Conservation (phyloP, 208 protist species). For the Wallacemonas sp. region DNA sequence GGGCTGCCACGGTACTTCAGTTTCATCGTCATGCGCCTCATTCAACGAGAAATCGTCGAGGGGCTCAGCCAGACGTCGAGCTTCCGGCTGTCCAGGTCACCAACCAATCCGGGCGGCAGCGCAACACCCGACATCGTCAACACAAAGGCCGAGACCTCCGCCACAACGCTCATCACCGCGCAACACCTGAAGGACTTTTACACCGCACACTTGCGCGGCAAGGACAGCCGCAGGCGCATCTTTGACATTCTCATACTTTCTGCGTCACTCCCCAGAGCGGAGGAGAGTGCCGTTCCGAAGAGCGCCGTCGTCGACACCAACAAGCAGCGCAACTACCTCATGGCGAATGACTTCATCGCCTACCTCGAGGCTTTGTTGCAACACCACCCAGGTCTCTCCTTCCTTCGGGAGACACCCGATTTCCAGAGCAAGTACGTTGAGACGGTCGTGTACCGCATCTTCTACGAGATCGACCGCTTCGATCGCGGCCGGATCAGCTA, state of each 20-base stretch:
- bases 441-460: slow-evolving; percentile 95
- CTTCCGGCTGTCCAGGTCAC: slow-evolving; percentile 4
- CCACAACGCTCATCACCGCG: slow-evolving; percentile 37
- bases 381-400: slow-evolving; percentile 92
- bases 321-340: slow-evolving; percentile 36
- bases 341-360: slow-evolving; percentile 73
- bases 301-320: neutral
- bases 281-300: neutral
- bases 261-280: slow-evolving; percentile 19
- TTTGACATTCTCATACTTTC: slow-evolving; percentile 85
- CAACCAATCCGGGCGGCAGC: neutral
- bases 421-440: slow-evolving; percentile 95
- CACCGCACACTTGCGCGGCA: slow-evolving; percentile 62
- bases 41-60: slow-evolving; percentile 38
- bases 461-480: slow-evolving; percentile 92
- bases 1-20: slow-evolving; percentile 85
- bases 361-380: slow-evolving; percentile 83
- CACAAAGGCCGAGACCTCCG: slow-evolving; percentile 9
- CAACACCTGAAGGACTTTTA: slow-evolving; percentile 81
- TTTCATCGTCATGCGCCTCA: slow-evolving; percentile 62
- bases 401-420: slow-evolving; percentile 92
- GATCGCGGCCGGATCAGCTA: slow-evolving; percentile 80
- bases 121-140: neutral
- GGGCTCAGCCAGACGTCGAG: slow-evolving; percentile 2
- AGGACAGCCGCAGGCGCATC: slow-evolving; percentile 66